A percentile compares a stretch with the other conserved stretches of the same genome.
phyloP scores from a whole-genome alignment of 768 basidiomycete genomes.

The Leccinellum rugosiceps region DNA sequence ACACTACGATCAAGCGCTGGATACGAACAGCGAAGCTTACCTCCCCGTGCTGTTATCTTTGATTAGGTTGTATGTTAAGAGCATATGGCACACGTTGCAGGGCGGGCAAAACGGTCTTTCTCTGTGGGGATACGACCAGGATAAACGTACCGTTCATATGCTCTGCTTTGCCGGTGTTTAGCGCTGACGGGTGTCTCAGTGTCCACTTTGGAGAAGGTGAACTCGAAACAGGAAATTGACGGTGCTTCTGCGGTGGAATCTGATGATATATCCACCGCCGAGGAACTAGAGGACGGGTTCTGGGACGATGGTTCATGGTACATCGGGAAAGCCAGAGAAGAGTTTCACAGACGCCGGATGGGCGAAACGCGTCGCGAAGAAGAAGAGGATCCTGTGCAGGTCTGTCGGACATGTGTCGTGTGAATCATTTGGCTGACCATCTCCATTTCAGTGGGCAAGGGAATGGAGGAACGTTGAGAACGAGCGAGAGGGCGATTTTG shows the following conservation, averaged over 20 bases:
- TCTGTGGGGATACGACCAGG: conserved; percentile 61
- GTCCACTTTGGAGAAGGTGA: conserved; percentile 21
- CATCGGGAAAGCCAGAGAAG: conserved; percentile 76
- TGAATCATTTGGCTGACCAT: conserved; percentile 1
- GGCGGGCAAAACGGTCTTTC: conserved; percentile 68
- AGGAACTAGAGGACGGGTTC: conserved; percentile 28
- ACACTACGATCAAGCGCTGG: conserved; percentile 87
- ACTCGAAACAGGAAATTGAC: conserved; percentile 26
- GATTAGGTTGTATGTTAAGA: conserved; percentile 75
- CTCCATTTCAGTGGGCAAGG: conserved; percentile 62
- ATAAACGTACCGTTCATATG: conserved; percentile 27
- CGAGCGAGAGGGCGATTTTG: conserved; percentile 71
- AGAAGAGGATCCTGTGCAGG: conserved; percentile 74
- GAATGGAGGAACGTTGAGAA: conserved; percentile 69
- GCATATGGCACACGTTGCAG: conserved; percentile 77
- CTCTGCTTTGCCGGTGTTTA: not conserved
- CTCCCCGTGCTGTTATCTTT: conserved; percentile 84
- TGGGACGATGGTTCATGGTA: conserved; percentile 72
- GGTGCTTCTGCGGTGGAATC: conserved; percentile 4
- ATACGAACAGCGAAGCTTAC: conserved; percentile 87
- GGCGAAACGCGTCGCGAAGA: conserved; percentile 40
- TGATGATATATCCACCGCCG: conserved; percentile 12
- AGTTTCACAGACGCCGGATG: conserved; percentile 58
- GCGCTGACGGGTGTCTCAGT: conserved; percentile 18
- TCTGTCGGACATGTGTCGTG: conserved; percentile 26